Conservation (phyloP, 495 filamentous ascomycete species). For the Cryomyces minteri region DNA sequence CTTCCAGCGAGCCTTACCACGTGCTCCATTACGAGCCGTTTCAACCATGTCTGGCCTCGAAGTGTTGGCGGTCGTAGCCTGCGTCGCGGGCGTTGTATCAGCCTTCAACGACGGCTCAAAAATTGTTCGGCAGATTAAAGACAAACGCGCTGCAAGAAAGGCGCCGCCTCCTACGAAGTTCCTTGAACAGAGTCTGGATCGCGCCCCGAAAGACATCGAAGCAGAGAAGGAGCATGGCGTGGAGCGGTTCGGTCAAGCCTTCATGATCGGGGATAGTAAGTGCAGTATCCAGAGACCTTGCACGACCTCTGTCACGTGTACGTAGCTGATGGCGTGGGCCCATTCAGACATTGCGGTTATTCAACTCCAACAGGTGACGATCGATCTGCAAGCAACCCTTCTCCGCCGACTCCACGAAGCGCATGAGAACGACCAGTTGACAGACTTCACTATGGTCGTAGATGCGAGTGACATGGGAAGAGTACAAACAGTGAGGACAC, state of each 20-base stretch:
- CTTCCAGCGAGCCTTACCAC: too few relatives aligned
- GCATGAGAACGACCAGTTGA: too few relatives aligned
- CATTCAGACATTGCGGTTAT: too few relatives aligned
- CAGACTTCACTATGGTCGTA: too few relatives aligned
- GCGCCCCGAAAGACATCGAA: slow-evolving; percentile 7
- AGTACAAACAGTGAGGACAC: too few relatives aligned
- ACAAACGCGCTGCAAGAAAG: slow-evolving; percentile 1
- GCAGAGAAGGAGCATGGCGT: slow-evolving; percentile 5
- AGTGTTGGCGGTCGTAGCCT: not conserved
- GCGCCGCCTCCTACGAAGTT: slow-evolving; percentile 5
- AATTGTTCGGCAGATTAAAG: slow-evolving; percentile 6
- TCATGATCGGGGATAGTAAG: slow-evolving; percentile 5
- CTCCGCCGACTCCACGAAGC: too few relatives aligned
- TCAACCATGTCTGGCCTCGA: too few relatives aligned
- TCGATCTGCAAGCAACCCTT: too few relatives aligned
- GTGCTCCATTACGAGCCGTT: too few relatives aligned
- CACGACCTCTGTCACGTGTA: not conserved
- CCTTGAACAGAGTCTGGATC: slow-evolving; percentile 4
- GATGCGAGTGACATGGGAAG: too few relatives aligned
- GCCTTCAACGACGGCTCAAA: slow-evolving; percentile 5
- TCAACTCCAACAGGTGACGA: too few relatives aligned
- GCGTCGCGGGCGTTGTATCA: slow-evolving; percentile 4
- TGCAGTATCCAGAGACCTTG: not conserved
- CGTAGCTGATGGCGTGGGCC: too few relatives aligned
- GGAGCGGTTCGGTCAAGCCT: slow-evolving; percentile 4